Evolutionary conservation across 2,329 filamentous ascomycete species (phyloP).

Genomic region (Emmonsia crescens): DNA sequence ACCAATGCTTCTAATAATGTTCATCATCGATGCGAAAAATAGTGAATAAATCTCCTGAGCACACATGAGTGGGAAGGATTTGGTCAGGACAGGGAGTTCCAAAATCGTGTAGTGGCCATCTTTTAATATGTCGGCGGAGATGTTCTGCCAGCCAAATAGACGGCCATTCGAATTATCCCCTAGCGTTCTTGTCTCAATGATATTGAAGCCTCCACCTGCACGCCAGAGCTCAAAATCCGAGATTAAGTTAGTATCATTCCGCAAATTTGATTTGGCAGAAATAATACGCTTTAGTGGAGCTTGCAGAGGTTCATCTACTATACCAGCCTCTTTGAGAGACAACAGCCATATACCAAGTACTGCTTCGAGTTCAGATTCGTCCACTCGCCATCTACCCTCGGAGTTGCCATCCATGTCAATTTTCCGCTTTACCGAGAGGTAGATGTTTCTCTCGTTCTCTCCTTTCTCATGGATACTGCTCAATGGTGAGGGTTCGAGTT

Average conservation of each 20-base stretch:
- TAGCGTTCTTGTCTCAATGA: constrained; percentile 9
- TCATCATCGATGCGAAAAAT: constrained; percentile 12
- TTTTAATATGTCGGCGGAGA: constrained; percentile 15
- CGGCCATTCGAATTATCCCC: neutral
- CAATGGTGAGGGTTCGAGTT: neutral
- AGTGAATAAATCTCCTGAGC: constrained; percentile 25
- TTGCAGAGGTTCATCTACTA: neutral
- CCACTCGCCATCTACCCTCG: constrained; percentile 15
- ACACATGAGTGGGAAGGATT: constrained; percentile 19
- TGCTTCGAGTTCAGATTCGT: constrained; percentile 22
- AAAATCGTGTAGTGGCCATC: constrained; percentile 16
- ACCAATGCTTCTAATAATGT: constrained; percentile 18
- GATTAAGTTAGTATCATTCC: constrained; percentile 15
- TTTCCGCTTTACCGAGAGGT: constrained; percentile 4
- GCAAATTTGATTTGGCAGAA: constrained; percentile 14
- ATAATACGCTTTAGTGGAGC: neutral
- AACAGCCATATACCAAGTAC: constrained; percentile 25
- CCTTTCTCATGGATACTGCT: neutral
- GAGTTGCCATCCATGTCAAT: constrained; percentile 2
- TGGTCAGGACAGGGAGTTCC: constrained; percentile 16
- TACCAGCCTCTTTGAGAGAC: constrained; percentile 15
- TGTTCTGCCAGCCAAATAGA: constrained; percentile 6
- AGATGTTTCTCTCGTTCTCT: neutral
- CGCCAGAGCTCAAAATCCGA: constrained; percentile 8
- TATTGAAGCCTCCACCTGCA: constrained; percentile 1